A percentile compares a stretch with the other conserved stretches of the same genome.
Conservation (phyloP, 345 rosid species). For the Cardamine resedifolia region DNA sequence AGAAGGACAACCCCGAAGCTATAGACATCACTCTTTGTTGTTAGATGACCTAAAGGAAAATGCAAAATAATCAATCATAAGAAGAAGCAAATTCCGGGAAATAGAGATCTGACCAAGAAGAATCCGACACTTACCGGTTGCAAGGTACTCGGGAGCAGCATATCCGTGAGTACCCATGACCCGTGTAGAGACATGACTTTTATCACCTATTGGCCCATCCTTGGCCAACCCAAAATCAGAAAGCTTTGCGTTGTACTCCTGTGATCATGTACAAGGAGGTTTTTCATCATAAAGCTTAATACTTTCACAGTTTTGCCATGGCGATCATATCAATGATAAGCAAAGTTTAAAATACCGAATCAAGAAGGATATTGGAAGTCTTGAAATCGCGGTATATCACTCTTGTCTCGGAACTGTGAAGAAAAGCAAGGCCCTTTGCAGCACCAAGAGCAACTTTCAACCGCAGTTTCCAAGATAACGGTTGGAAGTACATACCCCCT, state of each 20-base stretch:
- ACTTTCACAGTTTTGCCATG: neutral
- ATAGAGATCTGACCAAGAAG: neutral
- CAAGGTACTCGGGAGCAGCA: constrained; percentile 95
- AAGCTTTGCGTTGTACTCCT: constrained; percentile 83
- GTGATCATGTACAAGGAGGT: constrained; percentile 16
- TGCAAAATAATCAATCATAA: constrained; percentile 29
- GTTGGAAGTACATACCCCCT: constrained; percentile 32
- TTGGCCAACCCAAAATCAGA: constrained; percentile 96
- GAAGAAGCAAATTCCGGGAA: constrained; percentile 56
- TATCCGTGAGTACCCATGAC: constrained; percentile 93
- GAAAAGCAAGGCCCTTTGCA: constrained; percentile 95
- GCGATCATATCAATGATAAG: constrained; percentile 1
- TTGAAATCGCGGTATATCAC: constrained; percentile 97
- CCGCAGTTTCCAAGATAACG: constrained; percentile 42
- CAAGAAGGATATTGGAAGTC: constrained; percentile 92
- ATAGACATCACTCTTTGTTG: constrained; percentile 92
- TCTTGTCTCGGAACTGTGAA: constrained; percentile 87
- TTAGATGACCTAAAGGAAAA: constrained; percentile 68
- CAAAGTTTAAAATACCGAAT: constrained; percentile 56
- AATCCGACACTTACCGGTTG: constrained; percentile 57
- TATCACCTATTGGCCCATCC: constrained; percentile 88
- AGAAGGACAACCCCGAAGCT: constrained; percentile 95
- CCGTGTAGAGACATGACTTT: constrained; percentile 87
- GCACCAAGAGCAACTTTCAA: constrained; percentile 94
- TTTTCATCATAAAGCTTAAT: neutral